Base-by-base conservation (phyloP, 2,329 filamentous ascomycete species). In the Capronia epimyces region DNA sequence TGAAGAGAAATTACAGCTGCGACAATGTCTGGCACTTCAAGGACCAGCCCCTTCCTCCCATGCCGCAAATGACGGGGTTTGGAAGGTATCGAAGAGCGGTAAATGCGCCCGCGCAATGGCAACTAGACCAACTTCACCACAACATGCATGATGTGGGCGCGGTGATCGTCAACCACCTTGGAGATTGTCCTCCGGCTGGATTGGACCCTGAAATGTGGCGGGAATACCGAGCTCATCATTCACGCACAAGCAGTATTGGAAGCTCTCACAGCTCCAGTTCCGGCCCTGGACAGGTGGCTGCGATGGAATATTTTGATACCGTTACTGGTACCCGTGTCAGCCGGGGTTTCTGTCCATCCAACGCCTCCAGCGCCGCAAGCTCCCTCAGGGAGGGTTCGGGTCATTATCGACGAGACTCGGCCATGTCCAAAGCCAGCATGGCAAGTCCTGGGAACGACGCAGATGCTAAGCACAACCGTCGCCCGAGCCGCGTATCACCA, bases 11-110 rank as follows among this genome's bases (percentile, higher is more conserved):
- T 21, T 55, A 56, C 55, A 60, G 58, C 32, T 40, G 31, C 25
- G 46, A 54, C 25, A 55, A 50, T 41, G 37, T 54, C 37, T 59
- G 60, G 53, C 45, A 55, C 22, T 44, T 48, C 41, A 22, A 50
- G 22, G 43, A 44, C n/a, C 43, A 54, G 15, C 50, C 50, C 12
- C 20, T 60, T 12, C 52, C 56, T 9, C 56, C 57, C 8, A 27
- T 60, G 49, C 52, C 47, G 7, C 18, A 52, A 22, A 56, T 60
- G 55, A 58, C 46, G 12, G 60, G 60, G n/a, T 48, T 57, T 31
- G 57, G 57, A 25, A 54, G 52, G 31, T 62, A 58, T 46, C 51
- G 60, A 44, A 50, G 49, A 21, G 50, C 60, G 3, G 47, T 52
- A 22, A 46, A 56, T 46, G 59, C 57, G 2, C 45, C 56, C n/a